Base-by-base conservation (phyloP, 2,329 filamentous ascomycete species). In the Fusarium goolgardi region DNA sequence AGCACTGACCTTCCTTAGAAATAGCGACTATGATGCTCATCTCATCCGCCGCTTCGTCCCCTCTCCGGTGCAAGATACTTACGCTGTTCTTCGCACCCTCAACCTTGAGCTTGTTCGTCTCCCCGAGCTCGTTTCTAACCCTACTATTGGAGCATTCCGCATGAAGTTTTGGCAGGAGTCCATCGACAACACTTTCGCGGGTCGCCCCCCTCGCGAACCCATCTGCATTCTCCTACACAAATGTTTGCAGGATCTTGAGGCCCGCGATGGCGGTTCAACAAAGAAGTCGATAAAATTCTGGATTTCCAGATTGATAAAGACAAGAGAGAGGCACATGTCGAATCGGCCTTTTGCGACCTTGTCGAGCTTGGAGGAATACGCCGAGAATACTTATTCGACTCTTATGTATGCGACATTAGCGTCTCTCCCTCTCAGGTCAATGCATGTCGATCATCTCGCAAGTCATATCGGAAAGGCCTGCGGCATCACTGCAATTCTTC, bases 91-190 rank as follows among this genome's bases (percentile, higher is more conserved):
- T 59, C 92, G 95, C 67, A 91, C 94, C 51, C 89, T 99, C 78
- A 99, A 99, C 77, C 86, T 98, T 73, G 95, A 97, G 78, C 87
- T 97, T 63, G 92, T 95, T 44, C 88, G 92, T 59, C 91, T 98
- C 65, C 93, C 96, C 59, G 95, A 98, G 79, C 89, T 92, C 15
- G 94, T 96, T 21, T 96, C 92, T 46, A 96, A 91, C 63, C 88
- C 92, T n/a, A 91, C 90, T 6, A 92, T 98, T 63, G 95, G 93
- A 50, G 85, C 90, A 53, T 89, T 98, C 85, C 93, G 96, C 68
- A 90, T 97, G 79, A 93, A 97, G 78, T 98, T 98, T 83, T 98
- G 96, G 92, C 88, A 92, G 50, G 94, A 98, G 72, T 89, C 92
- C 6, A 83, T 99, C 52, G 86, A 90, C 55, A 90, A 90, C 64